Base-by-base conservation (phyloP, 352 stramenopile species). In the Globisporangium yorkense region DNA sequence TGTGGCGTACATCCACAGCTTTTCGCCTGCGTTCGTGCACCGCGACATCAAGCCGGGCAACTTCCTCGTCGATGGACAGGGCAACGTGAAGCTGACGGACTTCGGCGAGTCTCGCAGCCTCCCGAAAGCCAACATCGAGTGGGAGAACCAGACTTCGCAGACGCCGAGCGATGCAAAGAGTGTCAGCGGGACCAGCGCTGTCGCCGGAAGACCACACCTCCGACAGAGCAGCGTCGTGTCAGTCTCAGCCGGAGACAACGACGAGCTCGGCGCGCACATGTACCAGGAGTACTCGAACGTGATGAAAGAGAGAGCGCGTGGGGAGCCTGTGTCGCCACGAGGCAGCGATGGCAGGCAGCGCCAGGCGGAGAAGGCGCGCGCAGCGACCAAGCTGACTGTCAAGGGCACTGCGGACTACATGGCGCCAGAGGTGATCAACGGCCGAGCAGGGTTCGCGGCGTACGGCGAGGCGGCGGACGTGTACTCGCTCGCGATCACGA, bases 21-120 rank as follows among this genome's bases (percentile, higher is more conserved):
- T 81, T 52, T 75, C 74, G 29, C 74, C 74, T 8, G 55, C 74
- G 3, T 81, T 84, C 41, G 50, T 84, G 33, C 74, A 84, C 58
- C 66, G 74, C 21, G 72, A 84, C 31, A 81, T 84, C 65, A 77
- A 77, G 24, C 74, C 74, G 20, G 62, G 65, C 0, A 94, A 91
- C 54, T 89, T 92, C 43, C 66, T 89, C 3, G 66, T 89, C 5
- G 56, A 61, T 27, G 15, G 3, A 13, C 31, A 55, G 2, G 21
- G 12, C 5, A 57, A 45, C n/a, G 52, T 57, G 1, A 57, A 57
- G 43, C 40, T 89, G 24, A 79, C 71, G 3, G 51, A 57, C 40
- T 57, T 57, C 21, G 51, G 40, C 2, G 75, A 78, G 29, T 75
- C 71, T 2, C 61, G 70, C 2, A 72, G 57, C 27, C 39, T 75